These are phyloP conservation scores for Cryptosporidium viatorum DNA, from an alignment of 169 alveolate species.

Conservation along the genomic window DNA sequence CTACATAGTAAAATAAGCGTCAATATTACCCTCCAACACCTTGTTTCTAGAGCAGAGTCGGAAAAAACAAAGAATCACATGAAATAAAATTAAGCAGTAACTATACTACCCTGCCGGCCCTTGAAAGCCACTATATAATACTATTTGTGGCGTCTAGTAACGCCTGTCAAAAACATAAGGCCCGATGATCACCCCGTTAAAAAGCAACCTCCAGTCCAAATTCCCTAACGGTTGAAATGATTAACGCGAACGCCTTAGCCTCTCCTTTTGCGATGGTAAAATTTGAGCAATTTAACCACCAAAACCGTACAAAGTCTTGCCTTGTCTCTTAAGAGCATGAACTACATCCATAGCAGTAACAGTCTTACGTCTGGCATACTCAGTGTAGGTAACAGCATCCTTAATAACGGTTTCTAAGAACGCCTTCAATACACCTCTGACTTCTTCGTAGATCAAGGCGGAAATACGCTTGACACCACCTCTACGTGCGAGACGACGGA, in stretches of 20 bases:
- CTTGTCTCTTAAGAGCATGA: constrained; percentile 99
- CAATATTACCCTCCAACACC: neutral
- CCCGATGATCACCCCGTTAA: constrained; percentile 66
- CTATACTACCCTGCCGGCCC: neutral
- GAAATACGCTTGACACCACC: constrained; percentile 99
- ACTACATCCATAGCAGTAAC: constrained; percentile 99
- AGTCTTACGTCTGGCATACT: constrained; percentile 99
- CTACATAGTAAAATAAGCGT: neutral
- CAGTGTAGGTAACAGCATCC: constrained; percentile 99
- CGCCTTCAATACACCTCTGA: constrained; percentile 97
- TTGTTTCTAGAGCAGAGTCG: neutral
- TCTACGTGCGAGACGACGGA: constrained; percentile 99
- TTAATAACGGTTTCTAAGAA: constrained; percentile 98
- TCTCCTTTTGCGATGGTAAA: constrained; percentile 48
- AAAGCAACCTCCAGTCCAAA: constrained; percentile 65
- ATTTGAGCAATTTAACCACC: constrained; percentile 92
- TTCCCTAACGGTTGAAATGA: constrained; percentile 23
- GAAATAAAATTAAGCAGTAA: neutral
- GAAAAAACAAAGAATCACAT: too few relatives aligned
- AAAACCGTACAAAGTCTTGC: constrained; percentile 99
- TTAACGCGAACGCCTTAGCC: constrained; percentile 31
- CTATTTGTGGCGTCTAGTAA: constrained; percentile 76
- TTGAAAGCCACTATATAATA: neutral
- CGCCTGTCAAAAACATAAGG: constrained; percentile 70
- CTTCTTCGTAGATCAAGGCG: constrained; percentile 98